A percentile compares a stretch with the other conserved stretches of the same genome.
Conservation (phyloP, 352 stramenopile genomes). For the Pythium chondricola region DNA sequence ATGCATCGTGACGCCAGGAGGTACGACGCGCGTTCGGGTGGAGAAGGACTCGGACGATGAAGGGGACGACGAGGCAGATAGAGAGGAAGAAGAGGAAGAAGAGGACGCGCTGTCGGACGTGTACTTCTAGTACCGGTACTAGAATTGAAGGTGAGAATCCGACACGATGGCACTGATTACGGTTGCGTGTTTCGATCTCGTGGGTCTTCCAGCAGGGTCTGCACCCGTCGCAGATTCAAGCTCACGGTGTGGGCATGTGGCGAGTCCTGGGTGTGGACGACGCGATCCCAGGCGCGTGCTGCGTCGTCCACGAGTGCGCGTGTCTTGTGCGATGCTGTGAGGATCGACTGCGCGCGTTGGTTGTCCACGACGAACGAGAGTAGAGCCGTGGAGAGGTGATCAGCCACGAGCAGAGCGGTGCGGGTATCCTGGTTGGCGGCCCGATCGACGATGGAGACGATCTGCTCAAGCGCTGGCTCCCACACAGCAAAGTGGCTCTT, state of each 20-base stretch:
- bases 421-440: not conserved
- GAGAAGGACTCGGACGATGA: conserved; percentile 32
- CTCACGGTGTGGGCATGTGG: not conserved
- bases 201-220: not conserved
- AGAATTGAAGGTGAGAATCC: not conserved
- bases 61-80: conserved; percentile 1
- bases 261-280: not conserved
- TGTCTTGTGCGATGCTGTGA: conserved; percentile 12
- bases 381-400: conserved; percentile 33
- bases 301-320: not conserved
- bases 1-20: conserved; percentile 48
- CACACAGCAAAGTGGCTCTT: conserved; percentile 58
- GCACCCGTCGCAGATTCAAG: conserved; percentile 1
- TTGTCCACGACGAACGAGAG: conserved; percentile 62
- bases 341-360: conserved; percentile 41
- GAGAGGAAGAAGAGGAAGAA: conserved; percentile 25
- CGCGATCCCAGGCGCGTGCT: not conserved
- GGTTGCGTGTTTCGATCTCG: not conserved
- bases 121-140: conserved; percentile 5
- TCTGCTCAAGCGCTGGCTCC: conserved; percentile 33
- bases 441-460: conserved; percentile 18
- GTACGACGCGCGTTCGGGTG: conserved; percentile 53
- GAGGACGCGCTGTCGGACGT: conserved; percentile 26
- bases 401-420: not conserved
- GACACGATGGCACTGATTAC: too few relatives aligned